These are phyloP conservation scores for Beauveria sp. DNA, from an alignment of 2,329 filamentous ascomycete genomes.

Conservation along the genomic window DNA sequence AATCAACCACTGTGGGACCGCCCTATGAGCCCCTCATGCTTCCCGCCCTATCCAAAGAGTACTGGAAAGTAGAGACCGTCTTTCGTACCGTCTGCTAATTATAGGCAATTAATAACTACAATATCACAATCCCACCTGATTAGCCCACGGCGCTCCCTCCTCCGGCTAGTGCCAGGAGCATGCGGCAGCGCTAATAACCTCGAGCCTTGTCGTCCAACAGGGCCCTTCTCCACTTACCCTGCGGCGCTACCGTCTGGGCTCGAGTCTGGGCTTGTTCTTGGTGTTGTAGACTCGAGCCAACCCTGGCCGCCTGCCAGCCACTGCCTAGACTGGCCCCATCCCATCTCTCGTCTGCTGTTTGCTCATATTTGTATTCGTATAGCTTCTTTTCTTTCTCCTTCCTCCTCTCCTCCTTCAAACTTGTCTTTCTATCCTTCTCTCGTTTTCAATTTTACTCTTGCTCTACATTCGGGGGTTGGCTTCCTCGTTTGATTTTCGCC, in stretches of 20 bases:
- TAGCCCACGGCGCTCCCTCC: neutral
- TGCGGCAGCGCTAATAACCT: neutral
- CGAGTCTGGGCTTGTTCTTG: slow-evolving; percentile 9
- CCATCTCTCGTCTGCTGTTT: slow-evolving; percentile 10
- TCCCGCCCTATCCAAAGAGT: too few species aligned
- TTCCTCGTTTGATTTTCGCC: slow-evolving; percentile 11
- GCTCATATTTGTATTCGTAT: slow-evolving; percentile 12
- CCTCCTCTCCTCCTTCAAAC: slow-evolving; percentile 10
- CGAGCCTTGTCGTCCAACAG: neutral
- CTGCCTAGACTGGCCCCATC: neutral
- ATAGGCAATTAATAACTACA: neutral
- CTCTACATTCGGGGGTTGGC: slow-evolving; percentile 3
- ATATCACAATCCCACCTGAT: neutral
- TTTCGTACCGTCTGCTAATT: neutral
- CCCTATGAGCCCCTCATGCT: too few species aligned
- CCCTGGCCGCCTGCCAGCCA: neutral
- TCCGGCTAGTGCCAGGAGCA: neutral
- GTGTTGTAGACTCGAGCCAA: slow-evolving; percentile 1
- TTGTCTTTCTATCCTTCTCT: neutral
- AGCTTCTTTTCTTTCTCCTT: slow-evolving; percentile 6
- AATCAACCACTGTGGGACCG: slow-evolving; percentile 4
- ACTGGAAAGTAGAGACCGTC: neutral
- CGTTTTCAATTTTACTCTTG: neutral
- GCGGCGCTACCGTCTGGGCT: slow-evolving; percentile 7
- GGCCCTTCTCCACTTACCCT: neutral